Evolutionary conservation across 371 early-diverging fungal genomes (phyloP), one percentile per base, ranked within the genome.

Genomic region (Hamiltosporidium magnivora): DNA sequence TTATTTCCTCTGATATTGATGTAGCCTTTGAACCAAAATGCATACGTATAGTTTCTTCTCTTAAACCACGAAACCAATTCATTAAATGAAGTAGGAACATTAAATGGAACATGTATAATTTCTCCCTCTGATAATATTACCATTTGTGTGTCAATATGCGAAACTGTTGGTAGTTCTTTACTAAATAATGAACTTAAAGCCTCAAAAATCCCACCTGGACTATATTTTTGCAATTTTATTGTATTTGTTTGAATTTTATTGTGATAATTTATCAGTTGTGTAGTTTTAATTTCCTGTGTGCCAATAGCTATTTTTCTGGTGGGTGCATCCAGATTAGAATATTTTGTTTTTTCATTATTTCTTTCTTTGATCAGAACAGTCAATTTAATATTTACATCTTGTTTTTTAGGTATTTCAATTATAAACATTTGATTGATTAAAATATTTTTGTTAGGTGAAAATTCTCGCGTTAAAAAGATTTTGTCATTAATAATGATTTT

Each of bases 11-110:
- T 61, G 8, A 75, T 44, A 63, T 75, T 76, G 40, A 74, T 42
- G 61, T 63, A 76, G 46, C 77, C 77, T 11, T 54, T n/a, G 63
- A 76, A 76, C 65, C 71, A 65, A 8, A 63, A 56, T 54, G 67
- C 63, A 46, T 67, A 69, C 1, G 72, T 44, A 58, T 70, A 53
- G 49, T 76, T 69, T 46, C 68, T 61, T 12, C 66, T 59, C 12
- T 59, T 63, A 3, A 76, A 54, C 77, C 77, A 76, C 41, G 64
- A 65, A 12, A 43, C 38, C 14, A 76, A 52, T 3, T 63, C 46
- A 3, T 42, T 46, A 4, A 76, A 54, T 36, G 61, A 49, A 40
- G 60, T 49, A 9, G 74, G 73, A 1, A 37, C 39, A 9, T 61
- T 46, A 9, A 61, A 37, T 43, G 63, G 49, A 39, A 76, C 63